Percentiles rank a stretch among this genome's conserved stretches.
These are phyloP conservation scores for Dictyostelium brefeldianum DNA, from an alignment of 78 protist genomes.

Conservation along the genomic window DNA sequence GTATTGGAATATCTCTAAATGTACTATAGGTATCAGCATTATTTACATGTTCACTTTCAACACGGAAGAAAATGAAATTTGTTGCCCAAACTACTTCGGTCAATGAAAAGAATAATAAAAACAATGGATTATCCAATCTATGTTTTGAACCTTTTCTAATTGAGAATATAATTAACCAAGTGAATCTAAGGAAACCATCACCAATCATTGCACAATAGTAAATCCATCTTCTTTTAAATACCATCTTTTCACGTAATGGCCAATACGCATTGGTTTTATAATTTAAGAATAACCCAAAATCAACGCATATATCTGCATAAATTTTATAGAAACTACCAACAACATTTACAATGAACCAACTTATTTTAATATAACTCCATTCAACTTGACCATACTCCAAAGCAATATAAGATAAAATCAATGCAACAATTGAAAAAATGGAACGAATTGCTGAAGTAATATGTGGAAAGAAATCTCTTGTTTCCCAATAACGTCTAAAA, in stretches of 20 bases:
- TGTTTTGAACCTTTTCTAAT: conserved; percentile 46
- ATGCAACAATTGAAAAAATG: conserved; percentile 30
- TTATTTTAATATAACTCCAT: conserved; percentile 14
- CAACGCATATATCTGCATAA: conserved; percentile 67
- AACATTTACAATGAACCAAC: conserved; percentile 39
- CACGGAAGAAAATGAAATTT: conserved; percentile 67
- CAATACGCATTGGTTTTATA: conserved; percentile 17
- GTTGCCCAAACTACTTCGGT: conserved; percentile 74
- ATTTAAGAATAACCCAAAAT: conserved; percentile 60
- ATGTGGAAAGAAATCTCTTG: conserved; percentile 68
- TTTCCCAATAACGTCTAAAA: conserved; percentile 74
- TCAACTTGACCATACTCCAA: background rate
- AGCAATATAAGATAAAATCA: conserved; percentile 47
- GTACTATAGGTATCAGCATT: conserved; percentile 26
- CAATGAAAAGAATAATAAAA: conserved; percentile 61
- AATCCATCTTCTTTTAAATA: conserved; percentile 45
- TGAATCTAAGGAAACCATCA: conserved; percentile 54
- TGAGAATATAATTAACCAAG: conserved; percentile 55
- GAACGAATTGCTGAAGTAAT: conserved; percentile 75
- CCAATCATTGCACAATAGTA: conserved; percentile 36
- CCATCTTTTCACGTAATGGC: conserved; percentile 57
- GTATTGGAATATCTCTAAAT: conserved; percentile 42
- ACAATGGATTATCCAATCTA: conserved; percentile 64
- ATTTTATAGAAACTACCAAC: conserved; percentile 72
- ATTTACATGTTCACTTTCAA: conserved; percentile 59